phyloP scores from a whole-genome alignment of 2,329 filamentous ascomycete species.

The Penicillium sp. region DNA sequence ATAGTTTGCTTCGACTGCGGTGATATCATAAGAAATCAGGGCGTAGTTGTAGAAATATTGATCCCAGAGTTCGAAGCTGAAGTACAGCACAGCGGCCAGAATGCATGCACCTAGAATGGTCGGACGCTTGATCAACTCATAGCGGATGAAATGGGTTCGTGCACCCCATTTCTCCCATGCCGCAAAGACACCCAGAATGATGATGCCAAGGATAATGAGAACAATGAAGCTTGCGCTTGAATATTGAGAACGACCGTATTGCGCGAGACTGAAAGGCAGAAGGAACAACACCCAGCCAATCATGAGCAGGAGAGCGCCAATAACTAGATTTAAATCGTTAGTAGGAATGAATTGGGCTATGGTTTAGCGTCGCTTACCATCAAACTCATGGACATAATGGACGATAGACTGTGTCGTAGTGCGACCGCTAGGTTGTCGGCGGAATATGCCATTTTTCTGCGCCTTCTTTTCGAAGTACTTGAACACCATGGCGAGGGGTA shows the following conservation, averaged over 20 bases:
- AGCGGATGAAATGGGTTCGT: slow-evolving; percentile 55
- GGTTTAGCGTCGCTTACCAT: slow-evolving; percentile 49
- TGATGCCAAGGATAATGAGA: slow-evolving; percentile 55
- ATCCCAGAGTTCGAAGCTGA: slow-evolving; percentile 55
- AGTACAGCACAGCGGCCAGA: slow-evolving; percentile 49
- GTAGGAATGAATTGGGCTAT: slow-evolving; percentile 45
- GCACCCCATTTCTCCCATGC: slow-evolving; percentile 57
- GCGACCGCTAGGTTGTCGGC: slow-evolving; percentile 47
- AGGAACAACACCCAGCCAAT: slow-evolving; percentile 63
- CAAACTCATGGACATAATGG: slow-evolving; percentile 62
- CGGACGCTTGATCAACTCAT: slow-evolving; percentile 50
- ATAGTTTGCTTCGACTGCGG: slow-evolving; percentile 46
- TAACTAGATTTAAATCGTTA: slow-evolving; percentile 13
- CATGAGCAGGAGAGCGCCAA: slow-evolving; percentile 49
- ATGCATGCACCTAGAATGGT: slow-evolving; percentile 55
- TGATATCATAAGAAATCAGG: slow-evolving; percentile 52
- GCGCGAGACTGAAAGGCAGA: slow-evolving; percentile 61
- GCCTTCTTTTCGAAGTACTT: slow-evolving; percentile 59
- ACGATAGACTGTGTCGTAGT: slow-evolving; percentile 48
- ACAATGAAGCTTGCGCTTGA: slow-evolving; percentile 49
- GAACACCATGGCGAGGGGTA: slow-evolving; percentile 58
- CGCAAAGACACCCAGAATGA: slow-evolving; percentile 54
- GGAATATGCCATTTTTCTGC: slow-evolving; percentile 52
- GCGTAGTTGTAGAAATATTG: slow-evolving; percentile 56
- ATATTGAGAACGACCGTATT: slow-evolving; percentile 44